Base-by-base conservation (phyloP, 2,329 filamentous ascomycete species). In the Clonostachys rhizophaga region DNA sequence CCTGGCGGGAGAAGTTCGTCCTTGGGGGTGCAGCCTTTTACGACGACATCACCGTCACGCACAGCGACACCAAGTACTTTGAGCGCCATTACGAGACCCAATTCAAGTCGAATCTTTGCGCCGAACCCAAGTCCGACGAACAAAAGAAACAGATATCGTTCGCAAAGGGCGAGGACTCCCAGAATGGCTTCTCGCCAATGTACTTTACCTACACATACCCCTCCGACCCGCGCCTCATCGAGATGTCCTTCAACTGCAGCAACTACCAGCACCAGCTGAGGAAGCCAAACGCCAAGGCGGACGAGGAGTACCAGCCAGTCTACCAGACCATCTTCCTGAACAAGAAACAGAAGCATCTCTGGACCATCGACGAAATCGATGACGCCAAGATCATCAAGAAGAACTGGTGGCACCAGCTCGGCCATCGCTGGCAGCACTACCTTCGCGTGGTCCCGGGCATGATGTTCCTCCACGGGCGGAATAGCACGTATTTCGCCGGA, bases 181-280 rank as follows among this genome's bases (percentile, higher is more conserved):
- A 75, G 73, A 74, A 59, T 30, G 75, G 74, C 17, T 86, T 81
- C 68, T 70, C 74, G 44, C 81, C 81, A 45, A 85, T 85, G 81
- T 86, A 85, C 65, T 77, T 78, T 57, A 85, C 81, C 53, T 79
- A 83, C 47, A 76, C 73, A 45, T 85, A 86, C 58, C 63, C 69
- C 0, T 50, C 74, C 13, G 75, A 84, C 54, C 70, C 72, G 2
- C 75, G 68, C 3, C 78, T 81, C 56, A 76, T 86, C 8, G 81
- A 85, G 59, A 85, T 85, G 82, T 84, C 78, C 48, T 90, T 89
- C 64, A 84, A 90, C 62, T 87, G 83, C 66, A 85, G 82, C 36
- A 87, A 88, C 60, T 89, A 89, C 64, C 86, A 90, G 60, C 75
- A 83, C 41, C 86, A 89, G 58, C 86, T 90, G 52, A 80, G 81